Base-by-base conservation (phyloP, 768 basidiomycete species). In the Suillus spraguei region DNA sequence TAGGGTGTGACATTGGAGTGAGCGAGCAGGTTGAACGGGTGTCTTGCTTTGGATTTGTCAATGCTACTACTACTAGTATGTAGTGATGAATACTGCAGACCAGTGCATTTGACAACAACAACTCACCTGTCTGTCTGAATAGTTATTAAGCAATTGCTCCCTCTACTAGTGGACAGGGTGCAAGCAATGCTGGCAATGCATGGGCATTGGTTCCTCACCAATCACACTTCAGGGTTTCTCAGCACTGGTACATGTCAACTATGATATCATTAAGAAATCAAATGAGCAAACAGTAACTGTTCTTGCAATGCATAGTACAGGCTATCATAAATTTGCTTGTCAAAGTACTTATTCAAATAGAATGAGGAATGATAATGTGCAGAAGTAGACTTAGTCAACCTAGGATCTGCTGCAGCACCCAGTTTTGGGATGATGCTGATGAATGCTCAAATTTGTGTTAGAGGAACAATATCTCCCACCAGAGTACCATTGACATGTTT, bases 311-410 rank as follows among this genome's bases (percentile, higher is more conserved):
- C 28, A 32, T 5, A 32, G 32, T 52, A 32, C 32, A 68, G 14
- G 35, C 60, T 49, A 41, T 69, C 63, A 16, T 64, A 71, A 8
- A 70, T 52, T 22, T 79, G 73, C 61, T 78, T 79, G 32, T 66
- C 66, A 52, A 71, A 76, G 61, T 77, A 78, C 55, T 72, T 74
- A 53, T 79, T 76, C 59, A 79, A 60, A 36, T 68, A 73, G 39
- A 73, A 76, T 20, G 72, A 68, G 0, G 61, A 35, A 53, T 64
- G 60, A 33, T 64, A 69, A n/a, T 70, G 62, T 7, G 68, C 3
- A 32, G 72, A 73, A 41, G 65, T 78, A 46, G 56, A 38, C 5
- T 63, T 64, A 0, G 70, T 74, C 8, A 79, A 64, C 9, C 66
- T 24, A 9, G n/a, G n/a, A n/a, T n/a, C n/a, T n/a, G n/a, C n/a